Conservation (phyloP, 139 green algal species). For the Chlorella sp. region DNA sequence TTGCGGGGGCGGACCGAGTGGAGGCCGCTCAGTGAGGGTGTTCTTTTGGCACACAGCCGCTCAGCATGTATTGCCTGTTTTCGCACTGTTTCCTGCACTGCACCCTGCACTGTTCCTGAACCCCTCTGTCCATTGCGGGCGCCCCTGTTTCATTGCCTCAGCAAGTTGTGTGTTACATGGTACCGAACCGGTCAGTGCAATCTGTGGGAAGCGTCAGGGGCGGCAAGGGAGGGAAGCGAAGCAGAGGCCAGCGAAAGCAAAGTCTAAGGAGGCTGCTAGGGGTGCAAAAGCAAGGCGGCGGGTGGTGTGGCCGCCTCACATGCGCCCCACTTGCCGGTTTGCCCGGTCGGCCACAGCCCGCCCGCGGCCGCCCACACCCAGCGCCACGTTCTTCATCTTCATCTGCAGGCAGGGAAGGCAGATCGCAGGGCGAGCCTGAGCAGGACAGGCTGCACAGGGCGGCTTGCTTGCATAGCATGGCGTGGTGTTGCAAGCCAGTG, state of each 20-base stretch:
- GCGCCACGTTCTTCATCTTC: slow-evolving; percentile 58
- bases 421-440: no score
- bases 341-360: slow-evolving; percentile 26
- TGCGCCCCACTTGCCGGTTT: slow-evolving; percentile 32
- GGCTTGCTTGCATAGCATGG: no score
- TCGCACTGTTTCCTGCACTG: neutral
- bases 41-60: neutral
- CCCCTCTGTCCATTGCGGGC: no score
- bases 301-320: neutral
- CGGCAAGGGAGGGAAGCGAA: neutral
- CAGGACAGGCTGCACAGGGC: no score
- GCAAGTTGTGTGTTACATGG: neutral
- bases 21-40: neutral
- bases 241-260: neutral
- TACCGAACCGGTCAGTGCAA: neutral
- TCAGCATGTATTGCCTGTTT: neutral
- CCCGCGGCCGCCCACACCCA: slow-evolving; percentile 37
- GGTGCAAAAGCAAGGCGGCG: neutral
- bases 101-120: neutral
- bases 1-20: slow-evolving; percentile 26
- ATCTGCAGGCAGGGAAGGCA: no score
- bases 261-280: neutral
- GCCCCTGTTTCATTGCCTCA: no score
- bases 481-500: no score
- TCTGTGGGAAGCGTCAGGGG: neutral